phyloP scores from a whole-genome alignment of 129 eudicot genomes.

The Flaveria robusta region DNA sequence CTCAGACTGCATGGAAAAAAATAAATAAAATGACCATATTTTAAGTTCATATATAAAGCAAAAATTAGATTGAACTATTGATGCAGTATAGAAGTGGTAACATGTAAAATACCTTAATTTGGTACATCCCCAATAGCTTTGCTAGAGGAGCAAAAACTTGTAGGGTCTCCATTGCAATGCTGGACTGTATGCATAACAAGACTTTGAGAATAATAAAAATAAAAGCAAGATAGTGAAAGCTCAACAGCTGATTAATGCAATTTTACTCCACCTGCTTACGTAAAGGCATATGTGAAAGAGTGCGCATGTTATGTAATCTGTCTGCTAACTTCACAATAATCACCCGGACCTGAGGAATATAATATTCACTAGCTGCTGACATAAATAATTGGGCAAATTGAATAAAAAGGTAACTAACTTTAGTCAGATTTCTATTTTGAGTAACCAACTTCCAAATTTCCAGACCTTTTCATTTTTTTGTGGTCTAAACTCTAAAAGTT shows the following conservation, averaged over 20 bases:
- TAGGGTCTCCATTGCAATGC: conserved; percentile 90
- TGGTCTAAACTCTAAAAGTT: background rate
- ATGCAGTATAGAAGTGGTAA: conserved; percentile 12
- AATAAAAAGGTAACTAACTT: conserved; percentile 2
- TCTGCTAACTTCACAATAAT: conserved; percentile 96
- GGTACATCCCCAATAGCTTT: conserved; percentile 88
- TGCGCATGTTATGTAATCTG: conserved; percentile 96
- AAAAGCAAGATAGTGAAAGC: background rate
- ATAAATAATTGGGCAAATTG: background rate
- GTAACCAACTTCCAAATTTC: background rate
- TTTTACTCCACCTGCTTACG: conserved; percentile 73
- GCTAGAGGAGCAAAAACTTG: conserved; percentile 98
- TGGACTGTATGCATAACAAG: conserved; percentile 54
- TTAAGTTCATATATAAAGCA: conserved; percentile 53
- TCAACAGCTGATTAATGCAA: background rate
- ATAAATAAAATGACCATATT: conserved; percentile 26
- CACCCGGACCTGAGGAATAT: conserved; percentile 81
- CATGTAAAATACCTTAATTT: conserved; percentile 63
- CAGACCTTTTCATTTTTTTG: background rate
- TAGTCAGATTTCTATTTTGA: background rate
- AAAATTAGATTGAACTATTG: background rate
- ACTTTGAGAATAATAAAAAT: conserved; percentile 21
- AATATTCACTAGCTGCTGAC: conserved; percentile 10
- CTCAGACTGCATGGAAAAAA: conserved; percentile 65
- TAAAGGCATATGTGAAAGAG: conserved; percentile 94